A percentile compares a stretch with the other conserved stretches of the same genome.
phyloP scores from a whole-genome alignment of 2,329 filamentous ascomycete species.

The Diaporthe sp. region DNA sequence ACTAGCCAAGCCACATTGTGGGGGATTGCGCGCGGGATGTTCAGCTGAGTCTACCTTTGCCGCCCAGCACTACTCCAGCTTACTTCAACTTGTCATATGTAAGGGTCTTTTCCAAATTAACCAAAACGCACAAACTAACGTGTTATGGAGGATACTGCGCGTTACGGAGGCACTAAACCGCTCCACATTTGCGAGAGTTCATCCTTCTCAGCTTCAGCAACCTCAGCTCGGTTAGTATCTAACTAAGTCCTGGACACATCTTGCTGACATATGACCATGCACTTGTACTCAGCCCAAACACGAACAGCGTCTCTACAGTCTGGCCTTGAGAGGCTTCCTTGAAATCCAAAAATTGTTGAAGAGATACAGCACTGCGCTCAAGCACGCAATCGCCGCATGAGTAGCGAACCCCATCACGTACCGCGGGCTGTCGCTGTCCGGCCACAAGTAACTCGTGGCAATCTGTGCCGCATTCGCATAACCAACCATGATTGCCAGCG shows the following conservation, averaged over 20 bases:
- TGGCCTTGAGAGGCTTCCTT: slow-evolving; percentile 12
- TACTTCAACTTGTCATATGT: too few relatives aligned
- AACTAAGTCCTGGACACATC: too few relatives aligned
- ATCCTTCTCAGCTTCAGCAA: too few relatives aligned
- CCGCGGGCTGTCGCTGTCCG: neutral
- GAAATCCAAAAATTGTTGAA: neutral
- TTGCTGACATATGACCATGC: neutral
- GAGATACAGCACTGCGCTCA: slow-evolving; percentile 1
- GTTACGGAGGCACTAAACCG: too few relatives aligned
- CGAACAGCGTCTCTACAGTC: neutral
- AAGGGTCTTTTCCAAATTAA: too few relatives aligned
- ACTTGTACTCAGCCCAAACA: neutral
- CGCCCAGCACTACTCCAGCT: too few relatives aligned
- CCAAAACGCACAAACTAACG: too few relatives aligned
- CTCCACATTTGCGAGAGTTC: neutral
- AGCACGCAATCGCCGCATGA: slow-evolving; percentile 4
- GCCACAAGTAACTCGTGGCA: slow-evolving; percentile 17
- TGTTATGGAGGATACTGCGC: too few relatives aligned
- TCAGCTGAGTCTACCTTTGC: too few relatives aligned
- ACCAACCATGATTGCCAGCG: neutral
- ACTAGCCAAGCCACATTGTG: too few relatives aligned
- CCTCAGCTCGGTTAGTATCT: too few relatives aligned
- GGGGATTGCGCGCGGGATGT: too few relatives aligned
- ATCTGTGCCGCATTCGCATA: slow-evolving; percentile 14
- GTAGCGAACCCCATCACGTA: slow-evolving; percentile 10